Conservation (phyloP, 208 protist species). For the Leishmania tropica region DNA sequence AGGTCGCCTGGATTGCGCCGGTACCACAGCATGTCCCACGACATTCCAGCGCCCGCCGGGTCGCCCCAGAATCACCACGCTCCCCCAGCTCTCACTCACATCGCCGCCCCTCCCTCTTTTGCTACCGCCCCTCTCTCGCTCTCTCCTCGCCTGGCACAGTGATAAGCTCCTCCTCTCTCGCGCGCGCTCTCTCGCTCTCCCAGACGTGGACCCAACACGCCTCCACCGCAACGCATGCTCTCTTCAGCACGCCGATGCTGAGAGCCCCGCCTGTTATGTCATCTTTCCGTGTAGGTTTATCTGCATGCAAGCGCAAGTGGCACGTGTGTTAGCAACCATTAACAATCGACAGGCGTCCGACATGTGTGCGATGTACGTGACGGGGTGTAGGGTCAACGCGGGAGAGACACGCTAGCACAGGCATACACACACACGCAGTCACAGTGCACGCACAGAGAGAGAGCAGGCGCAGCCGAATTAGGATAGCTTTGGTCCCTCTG, state of each 20-base stretch:
- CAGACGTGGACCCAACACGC: not conserved
- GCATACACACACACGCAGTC: not conserved
- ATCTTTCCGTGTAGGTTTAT: not conserved
- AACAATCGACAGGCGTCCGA: not conserved
- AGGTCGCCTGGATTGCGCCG: not conserved
- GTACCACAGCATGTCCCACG: not conserved
- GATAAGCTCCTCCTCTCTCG: not conserved
- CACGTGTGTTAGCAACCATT: not conserved
- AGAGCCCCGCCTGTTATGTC: not conserved
- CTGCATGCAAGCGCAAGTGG: not conserved
- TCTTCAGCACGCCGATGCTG: not conserved
- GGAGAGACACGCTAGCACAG: not conserved
- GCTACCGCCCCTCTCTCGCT: not conserved
- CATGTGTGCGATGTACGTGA: not conserved
- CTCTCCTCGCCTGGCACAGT: not conserved
- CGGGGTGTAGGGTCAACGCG: not conserved
- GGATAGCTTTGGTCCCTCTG: no score
- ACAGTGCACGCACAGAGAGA: not conserved
- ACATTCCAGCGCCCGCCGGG: not conserved
- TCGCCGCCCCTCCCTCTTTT: not conserved
- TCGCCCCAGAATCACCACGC: not conserved
- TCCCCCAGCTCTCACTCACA: not conserved
- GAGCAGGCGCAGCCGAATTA: not conserved
- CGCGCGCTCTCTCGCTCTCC: not conserved
- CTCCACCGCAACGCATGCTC: not conserved